Evolutionary conservation across 2,329 filamentous ascomycete genomes (phyloP), one percentile per base, ranked within the genome.

Genomic region (Zasmidium citrigriseum): DNA sequence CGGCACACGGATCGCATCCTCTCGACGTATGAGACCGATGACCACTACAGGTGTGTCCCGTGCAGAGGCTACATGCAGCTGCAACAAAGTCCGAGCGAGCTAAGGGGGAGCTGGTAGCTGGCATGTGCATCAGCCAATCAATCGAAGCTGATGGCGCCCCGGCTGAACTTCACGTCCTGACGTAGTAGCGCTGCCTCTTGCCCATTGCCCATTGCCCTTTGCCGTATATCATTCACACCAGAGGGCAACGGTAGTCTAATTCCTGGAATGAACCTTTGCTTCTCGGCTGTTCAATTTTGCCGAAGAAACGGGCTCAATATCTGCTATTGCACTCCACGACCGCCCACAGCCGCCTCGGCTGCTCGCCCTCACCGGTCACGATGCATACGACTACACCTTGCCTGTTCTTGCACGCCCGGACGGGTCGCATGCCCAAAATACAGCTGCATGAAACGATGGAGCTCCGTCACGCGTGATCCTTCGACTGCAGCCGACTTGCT

Each of bases 141-240:
- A 21, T 46, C 25, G 25, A 2, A 14, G 24, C 18, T n/a, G 27
- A n/a, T 14, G 11, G 14, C 25, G 38, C 21, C 20, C 16, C 16
- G 14, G 12, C 23, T 27, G 16, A 21, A 47, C 24, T 54, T 22
- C 18, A 55, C 29, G 10, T 53, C 38, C 23, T 49, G 4, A 14
- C 16, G 5, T 18, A 10, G 10, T 25, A 27, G 16, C 22, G 46
- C 22, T 24, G 34, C 25, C 46, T 49, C n/a, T 49, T 49, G 46
- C 46, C 46, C 34, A 41, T 46, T 53, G 51, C 51, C 51, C 51
- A 41, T 51, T 29, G 23, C 48, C 22, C 48, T 18, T 27, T 16
- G 23, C 23, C 9, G 14, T 34, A 41, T 23, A 44, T 21, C 27
- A 21, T 14, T 10, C 45, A 22, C 20, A 14, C 18, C 44, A 22